phyloP scores from a whole-genome alignment of 257 asterid genomes.

The Oldenlandia corymbosa region DNA sequence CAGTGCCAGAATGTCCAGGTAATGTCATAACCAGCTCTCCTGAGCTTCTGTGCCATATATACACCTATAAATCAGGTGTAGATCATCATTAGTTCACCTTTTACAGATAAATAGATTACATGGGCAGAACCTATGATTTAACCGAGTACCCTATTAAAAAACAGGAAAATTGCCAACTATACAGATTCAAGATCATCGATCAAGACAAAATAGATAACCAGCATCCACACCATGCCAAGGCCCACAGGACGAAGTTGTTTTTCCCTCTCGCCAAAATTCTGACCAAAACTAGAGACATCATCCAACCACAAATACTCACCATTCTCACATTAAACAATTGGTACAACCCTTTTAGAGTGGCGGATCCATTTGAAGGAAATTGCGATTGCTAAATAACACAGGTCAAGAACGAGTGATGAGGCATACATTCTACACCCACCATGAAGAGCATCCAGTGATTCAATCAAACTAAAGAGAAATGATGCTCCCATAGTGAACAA shows the following conservation, averaged over 20 bases:
- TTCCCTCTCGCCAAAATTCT: not conserved
- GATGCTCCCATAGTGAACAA: not conserved
- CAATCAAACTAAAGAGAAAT: not conserved
- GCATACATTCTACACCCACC: not conserved
- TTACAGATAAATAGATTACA: too few relatives aligned
- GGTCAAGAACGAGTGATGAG: not conserved
- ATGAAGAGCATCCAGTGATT: not conserved
- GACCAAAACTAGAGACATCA: not conserved
- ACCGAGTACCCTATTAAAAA: not conserved
- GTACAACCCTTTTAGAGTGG: not conserved
- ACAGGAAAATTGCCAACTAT: not conserved
- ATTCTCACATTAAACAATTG: not conserved
- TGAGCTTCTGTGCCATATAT: constrained; percentile 68
- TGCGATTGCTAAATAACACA: not conserved
- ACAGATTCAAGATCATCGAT: not conserved
- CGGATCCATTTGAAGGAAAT: not conserved
- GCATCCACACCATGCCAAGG: not conserved
- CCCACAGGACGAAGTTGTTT: not conserved
- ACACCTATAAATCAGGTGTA: constrained; percentile 42
- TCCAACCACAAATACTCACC: not conserved
- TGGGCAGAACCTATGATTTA: not conserved
- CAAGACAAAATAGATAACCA: not conserved
- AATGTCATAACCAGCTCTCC: constrained; percentile 61
- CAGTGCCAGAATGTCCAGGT: constrained; percentile 72
- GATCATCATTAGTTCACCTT: constrained; percentile 1